Evolutionary conservation across 2,329 filamentous ascomycete genomes (phyloP).

Genomic region (Nemania bipapillata): DNA sequence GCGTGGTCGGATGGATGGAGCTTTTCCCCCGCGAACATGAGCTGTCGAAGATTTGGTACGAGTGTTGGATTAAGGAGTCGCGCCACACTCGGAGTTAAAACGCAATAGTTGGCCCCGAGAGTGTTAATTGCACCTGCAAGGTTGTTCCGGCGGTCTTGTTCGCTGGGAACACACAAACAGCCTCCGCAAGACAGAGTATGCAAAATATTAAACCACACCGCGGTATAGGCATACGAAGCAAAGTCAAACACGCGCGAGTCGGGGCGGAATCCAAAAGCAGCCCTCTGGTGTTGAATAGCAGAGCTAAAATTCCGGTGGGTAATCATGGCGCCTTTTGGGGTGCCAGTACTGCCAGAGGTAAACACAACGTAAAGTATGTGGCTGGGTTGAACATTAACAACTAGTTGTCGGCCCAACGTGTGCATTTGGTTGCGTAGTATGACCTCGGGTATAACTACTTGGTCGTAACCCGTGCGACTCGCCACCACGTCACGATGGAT

Average conservation of each 20-base stretch:
- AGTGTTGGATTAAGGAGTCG: slow-evolving; percentile 8
- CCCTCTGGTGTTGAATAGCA: slow-evolving; percentile 1
- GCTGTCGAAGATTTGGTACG: slow-evolving; percentile 10
- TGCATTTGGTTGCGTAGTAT: slow-evolving; percentile 17
- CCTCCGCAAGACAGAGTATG: slow-evolving; percentile 11
- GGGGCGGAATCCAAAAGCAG: background rate
- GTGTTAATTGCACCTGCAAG: slow-evolving; percentile 2
- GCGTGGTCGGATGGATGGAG: background rate
- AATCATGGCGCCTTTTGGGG: slow-evolving; percentile 19
- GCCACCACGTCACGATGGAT: slow-evolving; percentile 11
- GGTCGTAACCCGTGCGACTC: slow-evolving; percentile 9
- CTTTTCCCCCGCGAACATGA: slow-evolving; percentile 8
- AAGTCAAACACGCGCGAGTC: slow-evolving; percentile 17
- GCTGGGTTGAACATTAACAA: slow-evolving; percentile 4
- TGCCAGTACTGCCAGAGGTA: slow-evolving; percentile 17
- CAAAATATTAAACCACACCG: slow-evolving; percentile 15
- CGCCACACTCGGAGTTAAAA: slow-evolving; percentile 3
- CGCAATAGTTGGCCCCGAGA: background rate
- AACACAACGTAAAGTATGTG: slow-evolving; percentile 9
- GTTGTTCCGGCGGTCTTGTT: slow-evolving; percentile 10
- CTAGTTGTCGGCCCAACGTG: slow-evolving; percentile 4
- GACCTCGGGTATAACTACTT: slow-evolving; percentile 14
- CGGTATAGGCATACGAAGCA: slow-evolving; percentile 14
- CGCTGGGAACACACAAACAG: slow-evolving; percentile 17
- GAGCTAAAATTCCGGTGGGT: slow-evolving; percentile 7